Percentiles rank a stretch among this genome's conserved stretches.
phyloP scores from a whole-genome alignment of 441 rosid species.

The Populus trichocarpa region DNA sequence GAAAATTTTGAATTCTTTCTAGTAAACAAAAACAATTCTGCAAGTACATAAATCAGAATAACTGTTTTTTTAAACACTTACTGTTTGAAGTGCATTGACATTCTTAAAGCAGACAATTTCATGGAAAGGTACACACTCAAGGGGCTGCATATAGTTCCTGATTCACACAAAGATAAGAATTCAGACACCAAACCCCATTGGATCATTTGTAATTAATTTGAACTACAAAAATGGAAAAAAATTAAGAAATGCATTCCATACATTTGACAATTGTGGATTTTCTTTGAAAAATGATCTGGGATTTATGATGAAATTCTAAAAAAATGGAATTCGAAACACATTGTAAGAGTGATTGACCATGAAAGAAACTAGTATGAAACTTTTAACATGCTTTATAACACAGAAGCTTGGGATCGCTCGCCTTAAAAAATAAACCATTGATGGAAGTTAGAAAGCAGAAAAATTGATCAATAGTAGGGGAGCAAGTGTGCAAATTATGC shows the following conservation, averaged over 20 bases:
- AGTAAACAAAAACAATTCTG: neutral
- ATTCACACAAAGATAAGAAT: conserved; percentile 22
- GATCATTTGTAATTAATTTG: neutral
- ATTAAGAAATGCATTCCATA: neutral
- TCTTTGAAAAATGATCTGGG: neutral
- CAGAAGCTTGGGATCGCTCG: neutral
- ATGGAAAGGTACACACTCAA: conserved; percentile 66
- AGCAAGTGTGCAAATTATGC: neutral
- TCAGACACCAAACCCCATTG: conserved; percentile 3
- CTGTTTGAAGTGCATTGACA: conserved; percentile 68
- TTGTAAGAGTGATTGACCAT: neutral
- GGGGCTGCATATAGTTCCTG: conserved; percentile 78
- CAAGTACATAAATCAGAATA: conserved; percentile 3
- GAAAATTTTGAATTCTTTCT: neutral
- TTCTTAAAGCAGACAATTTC: conserved; percentile 80
- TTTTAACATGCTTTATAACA: neutral
- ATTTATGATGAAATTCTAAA: neutral
- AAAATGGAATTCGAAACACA: neutral
- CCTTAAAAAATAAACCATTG: neutral
- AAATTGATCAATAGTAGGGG: neutral
- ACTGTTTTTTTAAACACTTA: conserved; percentile 34
- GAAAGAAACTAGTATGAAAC: neutral
- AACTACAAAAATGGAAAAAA: neutral
- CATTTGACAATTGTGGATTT: neutral
- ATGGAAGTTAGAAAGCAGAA: neutral